Conservation (phyloP, 441 rosid species). For the Populus hybrid region DNA sequence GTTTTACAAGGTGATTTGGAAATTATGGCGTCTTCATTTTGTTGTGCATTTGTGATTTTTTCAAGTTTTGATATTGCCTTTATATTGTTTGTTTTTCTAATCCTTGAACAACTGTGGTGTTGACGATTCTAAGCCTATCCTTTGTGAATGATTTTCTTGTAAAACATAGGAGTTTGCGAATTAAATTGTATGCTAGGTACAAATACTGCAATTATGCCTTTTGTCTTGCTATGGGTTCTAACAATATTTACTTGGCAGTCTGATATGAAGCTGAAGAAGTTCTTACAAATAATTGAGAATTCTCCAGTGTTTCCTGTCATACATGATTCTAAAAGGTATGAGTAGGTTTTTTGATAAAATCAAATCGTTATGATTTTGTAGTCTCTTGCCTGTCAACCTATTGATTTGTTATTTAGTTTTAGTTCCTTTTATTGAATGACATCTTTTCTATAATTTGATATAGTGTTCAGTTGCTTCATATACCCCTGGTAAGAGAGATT, state of each 20-base stretch:
- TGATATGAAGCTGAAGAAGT: constrained; percentile 90
- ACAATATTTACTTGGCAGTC: constrained; percentile 45
- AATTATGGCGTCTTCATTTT: not conserved
- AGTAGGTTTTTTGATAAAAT: constrained; percentile 1
- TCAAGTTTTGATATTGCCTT: not conserved
- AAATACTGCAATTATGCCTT: not conserved
- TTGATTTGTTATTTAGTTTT: not conserved
- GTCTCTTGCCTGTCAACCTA: not conserved
- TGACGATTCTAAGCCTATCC: not conserved
- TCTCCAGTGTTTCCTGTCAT: constrained; percentile 83
- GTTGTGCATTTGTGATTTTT: not conserved
- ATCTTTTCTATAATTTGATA: not conserved
- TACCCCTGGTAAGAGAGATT: not conserved
- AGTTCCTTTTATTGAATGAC: not conserved
- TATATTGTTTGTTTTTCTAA: not conserved
- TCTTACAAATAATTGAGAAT: constrained; percentile 80
- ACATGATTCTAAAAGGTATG: constrained; percentile 72
- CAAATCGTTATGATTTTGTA: not conserved
- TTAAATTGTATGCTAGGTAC: not conserved
- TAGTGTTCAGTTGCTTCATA: not conserved
- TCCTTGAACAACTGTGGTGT: not conserved
- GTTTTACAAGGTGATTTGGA: constrained; percentile 63
- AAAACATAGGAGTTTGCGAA: not conserved
- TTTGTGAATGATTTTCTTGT: not conserved
- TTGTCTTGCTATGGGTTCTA: constrained; percentile 4